Evolutionary conservation across 2,329 filamentous ascomycete species (phyloP).

Genomic region (Ascochyta clinopodiicola): DNA sequence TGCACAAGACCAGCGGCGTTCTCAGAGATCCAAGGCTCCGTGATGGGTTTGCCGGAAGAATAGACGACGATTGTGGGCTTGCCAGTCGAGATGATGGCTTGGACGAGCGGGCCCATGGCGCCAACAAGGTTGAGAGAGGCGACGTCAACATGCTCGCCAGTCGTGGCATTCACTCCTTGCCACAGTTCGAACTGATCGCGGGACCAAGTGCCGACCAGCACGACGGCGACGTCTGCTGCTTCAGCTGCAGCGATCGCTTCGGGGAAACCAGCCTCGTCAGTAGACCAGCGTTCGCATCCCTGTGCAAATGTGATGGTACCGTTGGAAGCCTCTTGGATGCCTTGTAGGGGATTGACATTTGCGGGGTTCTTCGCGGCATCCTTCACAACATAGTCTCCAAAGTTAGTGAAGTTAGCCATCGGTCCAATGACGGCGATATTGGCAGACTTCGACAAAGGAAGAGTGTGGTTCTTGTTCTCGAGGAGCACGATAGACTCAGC

Average conservation of each 20-base stretch:
- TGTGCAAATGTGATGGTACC: conserved; percentile 70
- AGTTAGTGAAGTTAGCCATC: conserved; percentile 66
- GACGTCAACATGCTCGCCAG: conserved; percentile 75
- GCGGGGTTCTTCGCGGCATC: conserved; percentile 62
- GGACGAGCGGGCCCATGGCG: conserved; percentile 70
- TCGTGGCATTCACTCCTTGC: conserved; percentile 74
- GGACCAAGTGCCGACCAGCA: conserved; percentile 78
- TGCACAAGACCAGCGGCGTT: conserved; percentile 71
- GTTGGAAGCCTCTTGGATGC: conserved; percentile 65
- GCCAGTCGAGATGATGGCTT: conserved; percentile 70
- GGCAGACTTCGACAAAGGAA: conserved; percentile 71
- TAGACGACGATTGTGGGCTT: conserved; percentile 73
- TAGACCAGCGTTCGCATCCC: conserved; percentile 76
- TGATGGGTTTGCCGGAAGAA: conserved; percentile 74
- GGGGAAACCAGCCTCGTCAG: conserved; percentile 69
- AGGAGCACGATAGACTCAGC: conserved; percentile 75
- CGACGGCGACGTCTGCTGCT: conserved; percentile 73
- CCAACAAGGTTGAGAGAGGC: conserved; percentile 70
- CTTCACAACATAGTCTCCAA: conserved; percentile 77
- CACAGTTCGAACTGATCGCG: conserved; percentile 76
- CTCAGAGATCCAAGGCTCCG: conserved; percentile 74
- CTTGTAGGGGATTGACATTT: conserved; percentile 73
- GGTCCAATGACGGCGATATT: conserved; percentile 76
- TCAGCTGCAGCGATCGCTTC: conserved; percentile 71
- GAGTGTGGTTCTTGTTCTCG: conserved; percentile 70